Conservation (phyloP, 2,329 filamentous ascomycete genomes). For the Colletotrichum gigasporum region DNA sequence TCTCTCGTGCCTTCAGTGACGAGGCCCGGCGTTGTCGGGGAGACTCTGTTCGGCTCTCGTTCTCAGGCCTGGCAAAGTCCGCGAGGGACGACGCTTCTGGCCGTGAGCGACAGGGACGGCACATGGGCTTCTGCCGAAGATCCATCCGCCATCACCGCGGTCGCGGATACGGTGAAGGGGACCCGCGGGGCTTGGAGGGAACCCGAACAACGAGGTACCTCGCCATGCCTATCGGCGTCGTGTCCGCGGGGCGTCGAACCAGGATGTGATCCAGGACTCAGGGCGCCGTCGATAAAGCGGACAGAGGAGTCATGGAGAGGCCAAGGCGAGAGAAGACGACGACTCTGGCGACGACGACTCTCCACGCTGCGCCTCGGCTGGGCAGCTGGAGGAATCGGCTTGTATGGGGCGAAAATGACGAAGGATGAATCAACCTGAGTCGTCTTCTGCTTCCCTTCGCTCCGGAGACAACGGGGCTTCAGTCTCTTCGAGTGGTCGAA, state of each 20-base stretch:
- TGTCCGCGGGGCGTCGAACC: conserved; percentile 2
- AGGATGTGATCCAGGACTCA: conserved; percentile 5
- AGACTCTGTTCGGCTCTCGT: not conserved
- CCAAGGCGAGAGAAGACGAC: not conserved
- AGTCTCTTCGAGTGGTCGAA: not conserved
- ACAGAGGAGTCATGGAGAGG: not conserved
- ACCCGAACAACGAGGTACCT: not conserved
- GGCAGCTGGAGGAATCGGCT: not conserved
- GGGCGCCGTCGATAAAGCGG: not conserved
- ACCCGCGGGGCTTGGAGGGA: not conserved
- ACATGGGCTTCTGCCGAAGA: conserved; percentile 22
- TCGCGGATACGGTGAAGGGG: conserved; percentile 26
- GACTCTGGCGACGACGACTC: conserved; percentile 19
- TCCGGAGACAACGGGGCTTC: conserved; percentile 3
- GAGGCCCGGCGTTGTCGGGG: conserved; percentile 23
- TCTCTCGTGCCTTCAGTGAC: conserved; percentile 12
- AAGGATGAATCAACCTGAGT: conserved; percentile 19
- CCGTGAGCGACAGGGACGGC: conserved; percentile 30
- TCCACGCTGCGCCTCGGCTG: conserved; percentile 9
- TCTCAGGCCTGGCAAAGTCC: not conserved
- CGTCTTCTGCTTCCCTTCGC: not conserved
- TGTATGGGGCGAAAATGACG: conserved; percentile 12
- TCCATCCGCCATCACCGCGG: conserved; percentile 17
- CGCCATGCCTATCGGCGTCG: not conserved
- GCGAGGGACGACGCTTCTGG: conserved; percentile 15